phyloP scores from a whole-genome alignment of 257 asterid species.

The Solanum gracilifrons region DNA sequence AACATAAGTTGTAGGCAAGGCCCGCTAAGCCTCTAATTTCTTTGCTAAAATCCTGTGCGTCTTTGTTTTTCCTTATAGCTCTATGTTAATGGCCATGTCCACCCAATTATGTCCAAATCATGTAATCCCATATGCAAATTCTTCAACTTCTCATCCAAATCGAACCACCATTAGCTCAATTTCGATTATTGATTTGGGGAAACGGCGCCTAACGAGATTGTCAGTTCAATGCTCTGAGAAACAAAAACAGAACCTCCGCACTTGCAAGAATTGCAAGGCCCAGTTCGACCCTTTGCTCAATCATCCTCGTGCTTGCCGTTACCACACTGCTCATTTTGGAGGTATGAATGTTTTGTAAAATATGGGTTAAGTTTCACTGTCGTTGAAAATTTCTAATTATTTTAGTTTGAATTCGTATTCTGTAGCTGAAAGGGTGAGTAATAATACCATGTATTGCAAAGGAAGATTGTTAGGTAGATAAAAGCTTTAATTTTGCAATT shows the following conservation, averaged over 20 bases:
- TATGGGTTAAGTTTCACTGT: neutral
- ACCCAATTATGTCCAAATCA: constrained; percentile 15
- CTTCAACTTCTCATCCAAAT: constrained; percentile 1
- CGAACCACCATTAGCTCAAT: neutral
- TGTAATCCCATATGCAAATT: neutral
- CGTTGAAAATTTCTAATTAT: neutral
- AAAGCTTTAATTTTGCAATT: neutral
- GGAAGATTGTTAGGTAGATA: neutral
- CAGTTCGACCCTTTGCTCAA: constrained; percentile 82
- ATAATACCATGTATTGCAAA: neutral
- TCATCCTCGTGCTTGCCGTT: constrained; percentile 76
- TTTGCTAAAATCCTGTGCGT: neutral
- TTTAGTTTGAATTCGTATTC: neutral
- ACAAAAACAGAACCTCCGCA: constrained; percentile 29
- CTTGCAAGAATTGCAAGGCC: constrained; percentile 80
- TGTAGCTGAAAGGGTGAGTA: neutral
- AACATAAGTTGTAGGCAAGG: neutral
- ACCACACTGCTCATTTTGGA: constrained; percentile 88
- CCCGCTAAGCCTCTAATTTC: neutral
- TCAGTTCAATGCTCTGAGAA: constrained; percentile 41
- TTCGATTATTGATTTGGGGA: constrained; percentile 3
- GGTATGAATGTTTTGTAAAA: constrained; percentile 26
- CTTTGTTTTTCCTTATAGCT: neutral
- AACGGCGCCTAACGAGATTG: constrained; percentile 13
- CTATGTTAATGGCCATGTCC: constrained; percentile 24